Conservation (phyloP, 768 basidiomycete species). For the Lyophyllum atratum region DNA sequence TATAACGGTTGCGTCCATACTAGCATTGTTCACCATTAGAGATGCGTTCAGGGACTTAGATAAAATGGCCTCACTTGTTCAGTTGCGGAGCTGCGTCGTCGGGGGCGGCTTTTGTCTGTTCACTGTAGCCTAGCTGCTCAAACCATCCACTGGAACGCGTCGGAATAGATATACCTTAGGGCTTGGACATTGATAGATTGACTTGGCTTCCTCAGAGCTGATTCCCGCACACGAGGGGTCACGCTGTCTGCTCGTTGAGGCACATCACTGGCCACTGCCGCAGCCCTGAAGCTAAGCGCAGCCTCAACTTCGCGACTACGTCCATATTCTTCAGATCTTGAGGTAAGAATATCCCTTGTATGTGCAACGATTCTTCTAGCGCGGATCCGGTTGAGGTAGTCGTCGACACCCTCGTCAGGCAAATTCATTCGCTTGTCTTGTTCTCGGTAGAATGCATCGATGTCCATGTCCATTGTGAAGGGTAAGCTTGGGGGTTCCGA, state of each 20-base stretch:
- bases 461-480: slow-evolving; percentile 21
- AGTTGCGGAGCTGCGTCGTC: not conserved
- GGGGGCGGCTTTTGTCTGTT: not conserved
- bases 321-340: not conserved
- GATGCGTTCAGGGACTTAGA: not conserved
- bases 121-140: not conserved
- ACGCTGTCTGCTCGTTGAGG: not conserved
- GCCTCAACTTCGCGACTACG: not conserved
- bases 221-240: not conserved
- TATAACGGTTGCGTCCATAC: not conserved
- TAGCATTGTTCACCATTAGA: not conserved
- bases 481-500: slow-evolving; percentile 17
- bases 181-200: not conserved
- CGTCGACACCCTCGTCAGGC: slow-evolving; percentile 53
- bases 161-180: slow-evolving; percentile 1
- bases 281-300: not conserved
- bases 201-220: not conserved
- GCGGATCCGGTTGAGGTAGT: slow-evolving; percentile 41
- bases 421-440: slow-evolving; percentile 55
- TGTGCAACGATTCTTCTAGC: slow-evolving; percentile 13
- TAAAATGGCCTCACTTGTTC: not conserved
- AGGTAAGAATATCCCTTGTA: not conserved
- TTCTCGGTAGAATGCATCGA: slow-evolving; percentile 54
- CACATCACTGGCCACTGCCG: not conserved
- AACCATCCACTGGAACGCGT: not conserved